Evolutionary conservation across 345 rosid species (phyloP).

Genomic region (Combretum micranthum): DNA sequence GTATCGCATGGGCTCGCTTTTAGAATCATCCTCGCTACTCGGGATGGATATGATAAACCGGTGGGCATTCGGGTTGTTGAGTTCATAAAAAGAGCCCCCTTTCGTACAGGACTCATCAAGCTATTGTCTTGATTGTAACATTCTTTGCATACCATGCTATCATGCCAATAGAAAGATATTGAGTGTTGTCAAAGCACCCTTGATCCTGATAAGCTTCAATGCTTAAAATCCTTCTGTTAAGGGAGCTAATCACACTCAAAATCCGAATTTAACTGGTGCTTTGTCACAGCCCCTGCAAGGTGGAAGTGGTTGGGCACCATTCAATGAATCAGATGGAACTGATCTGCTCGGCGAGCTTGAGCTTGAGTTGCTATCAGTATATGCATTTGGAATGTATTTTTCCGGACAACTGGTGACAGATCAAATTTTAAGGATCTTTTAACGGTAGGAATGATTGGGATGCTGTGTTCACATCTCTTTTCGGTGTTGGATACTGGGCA

Average conservation of each 20-base stretch:
- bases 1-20: slow-evolving; percentile 40
- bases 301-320: slow-evolving; percentile 87
- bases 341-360: slow-evolving; percentile 79
- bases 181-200: slow-evolving; percentile 83
- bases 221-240: too few species aligned
- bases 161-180: slow-evolving; percentile 81
- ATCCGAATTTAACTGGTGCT: too few species aligned
- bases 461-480: slow-evolving; percentile 66
- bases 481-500: slow-evolving; percentile 82
- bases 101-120: slow-evolving; percentile 61
- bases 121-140: slow-evolving; percentile 69
- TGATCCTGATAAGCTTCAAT: slow-evolving; percentile 38
- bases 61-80: slow-evolving; percentile 61
- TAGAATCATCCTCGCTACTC: slow-evolving; percentile 13
- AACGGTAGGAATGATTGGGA: slow-evolving; percentile 82
- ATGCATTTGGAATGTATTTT: slow-evolving; percentile 79
- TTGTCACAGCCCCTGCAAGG: too few species aligned
- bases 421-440: slow-evolving; percentile 65
- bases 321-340: slow-evolving; percentile 60
- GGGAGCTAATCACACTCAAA: too few species aligned
- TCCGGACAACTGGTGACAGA: slow-evolving; percentile 86
- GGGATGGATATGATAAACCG: slow-evolving; percentile 33
- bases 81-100: slow-evolving; percentile 35
- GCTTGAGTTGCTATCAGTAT: slow-evolving; percentile 66
- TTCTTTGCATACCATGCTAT: slow-evolving; percentile 72